Percentiles rank a stretch among this genome's conserved stretches.
Conservation (phyloP, 768 basidiomycete species). For the Tulasnella sp. region DNA sequence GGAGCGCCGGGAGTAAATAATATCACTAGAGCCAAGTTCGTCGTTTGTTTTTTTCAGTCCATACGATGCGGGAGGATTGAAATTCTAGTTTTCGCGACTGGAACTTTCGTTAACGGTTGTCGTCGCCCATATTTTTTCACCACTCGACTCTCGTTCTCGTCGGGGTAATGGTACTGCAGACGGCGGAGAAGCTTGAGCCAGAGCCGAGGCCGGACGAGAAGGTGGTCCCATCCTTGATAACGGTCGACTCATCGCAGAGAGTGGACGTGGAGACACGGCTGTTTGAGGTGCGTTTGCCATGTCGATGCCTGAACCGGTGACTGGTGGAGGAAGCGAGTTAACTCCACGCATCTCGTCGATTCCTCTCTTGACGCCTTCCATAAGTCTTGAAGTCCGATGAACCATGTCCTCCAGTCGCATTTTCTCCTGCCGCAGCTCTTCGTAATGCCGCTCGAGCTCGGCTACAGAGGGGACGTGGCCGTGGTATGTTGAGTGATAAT, state of each 20-base stretch:
- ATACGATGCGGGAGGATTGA: background rate
- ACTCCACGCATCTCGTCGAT: slow-evolving; percentile 61
- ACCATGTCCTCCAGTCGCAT: slow-evolving; percentile 64
- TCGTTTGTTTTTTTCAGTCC: background rate
- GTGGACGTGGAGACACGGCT: background rate
- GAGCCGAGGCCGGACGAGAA: slow-evolving; percentile 7
- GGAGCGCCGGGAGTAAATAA: background rate
- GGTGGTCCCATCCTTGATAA: slow-evolving; percentile 10
- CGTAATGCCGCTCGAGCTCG: slow-evolving; percentile 68
- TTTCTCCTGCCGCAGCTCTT: slow-evolving; percentile 55
- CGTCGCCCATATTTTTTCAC: slow-evolving; percentile 11
- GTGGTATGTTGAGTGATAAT: background rate
- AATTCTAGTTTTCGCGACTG: background rate
- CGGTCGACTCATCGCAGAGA: background rate
- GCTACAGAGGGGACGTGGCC: slow-evolving; percentile 38
- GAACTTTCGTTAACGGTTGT: background rate
- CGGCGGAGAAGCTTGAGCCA: background rate
- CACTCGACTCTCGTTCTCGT: background rate
- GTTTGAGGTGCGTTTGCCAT: background rate
- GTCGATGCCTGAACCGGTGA: background rate
- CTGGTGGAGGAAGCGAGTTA: slow-evolving; percentile 1
- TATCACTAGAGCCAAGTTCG: background rate
- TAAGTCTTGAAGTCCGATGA: slow-evolving; percentile 63
- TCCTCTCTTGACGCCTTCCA: slow-evolving; percentile 61
- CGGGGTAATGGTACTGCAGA: slow-evolving; percentile 6